Evolutionary conservation across 805 yeast genomes (phyloP), one percentile per base, ranked within the genome.

Genomic region (Zygotorulaspora danielsina): DNA sequence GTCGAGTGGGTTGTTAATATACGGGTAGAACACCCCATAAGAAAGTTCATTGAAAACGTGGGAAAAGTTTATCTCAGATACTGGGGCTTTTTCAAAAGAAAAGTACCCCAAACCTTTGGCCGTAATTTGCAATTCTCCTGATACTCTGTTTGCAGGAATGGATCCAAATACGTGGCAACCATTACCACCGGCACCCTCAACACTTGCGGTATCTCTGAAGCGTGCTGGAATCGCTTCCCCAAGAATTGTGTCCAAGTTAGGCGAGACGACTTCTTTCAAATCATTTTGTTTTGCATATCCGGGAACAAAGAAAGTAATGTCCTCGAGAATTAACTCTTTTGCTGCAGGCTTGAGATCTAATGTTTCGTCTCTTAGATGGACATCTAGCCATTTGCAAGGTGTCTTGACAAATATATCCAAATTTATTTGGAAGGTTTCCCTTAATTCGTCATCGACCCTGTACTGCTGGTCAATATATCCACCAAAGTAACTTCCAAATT

Each of bases 21-120:
- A 82, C 3, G 98, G 97, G 55, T 78, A 88, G 61, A 83, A 88
- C 25, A 78, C 85, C 10, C 98, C 98, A 64, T 81, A 90, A 8
- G 97, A 87, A 46, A 88, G 76, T 61, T 90, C 97, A 44, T 76
- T 76, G 44, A 93, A 81, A 4, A 78, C 77, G 63, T 93, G 98
- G 1, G 95, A 75, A 57, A 90, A 83, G 55, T 90, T 84, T 42
- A 85, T 64, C 16, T 71, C 64, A 27, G 76, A 76, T 8, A 72
- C 69, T 30, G 64, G 62, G 32, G 75, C 65, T 42, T 75, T 62
- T 15, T 48, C 49, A 13, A 34, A 33, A 45, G 72, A 79, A 26
- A 63, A 49, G 45, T 79, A 80, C 1, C 85, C 89, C 46, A 66
- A 66, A 0, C 94, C 94, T 51, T 75, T 79, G 2, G 84, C 87